Base-by-base conservation (phyloP, 2,329 filamentous ascomycete genomes). In the Endocalyx cinctus region DNA sequence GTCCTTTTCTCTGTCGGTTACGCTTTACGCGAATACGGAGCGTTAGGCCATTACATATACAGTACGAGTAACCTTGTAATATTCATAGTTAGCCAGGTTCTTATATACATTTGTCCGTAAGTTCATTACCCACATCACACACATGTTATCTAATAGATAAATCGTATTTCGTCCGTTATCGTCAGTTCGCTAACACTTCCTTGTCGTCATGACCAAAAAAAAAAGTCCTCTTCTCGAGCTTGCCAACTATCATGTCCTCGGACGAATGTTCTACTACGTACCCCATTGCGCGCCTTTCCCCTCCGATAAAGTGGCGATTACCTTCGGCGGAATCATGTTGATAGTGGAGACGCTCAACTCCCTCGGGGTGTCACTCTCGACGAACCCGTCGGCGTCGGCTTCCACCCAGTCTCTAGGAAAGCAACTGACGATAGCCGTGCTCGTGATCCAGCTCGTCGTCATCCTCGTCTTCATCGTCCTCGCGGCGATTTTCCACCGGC, bases 231-330 rank as follows among this genome's bases (percentile, higher is more conserved):
- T 82, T 4, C 70, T 80, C 31, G 76, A 79, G 39, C 69, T 79
- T 4, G 68, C 72, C 38, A 81, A 82, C 57, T 83, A 82, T 55
- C 71, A 79, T 47, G 64, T 81, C 38, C 71, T 84, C 33, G 72
- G 72, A 4, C 70, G 78, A 3, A 62, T 79, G 10, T 63, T 83
- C 17, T 72, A 72, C 57, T 83, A 82, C 53, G 64, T 81, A 2
- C 79, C 79, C 0, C 73, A 77, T 48, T 64, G 70, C 33, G 64
- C 77, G 0, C 77, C 77, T 0, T 51, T 76, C n/a, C 60, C 66
- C 12, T 64, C 70, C 0, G 57, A 57, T 35, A 57, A 57, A 13
- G 66, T 74, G 17, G 46, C 72, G 10, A 48, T 55, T 4, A 67
- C 58, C 4, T 76, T 77, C 38, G 66, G 66, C 10, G 56, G 52